These are phyloP conservation scores for Scedosporium boydii DNA, from an alignment of 2,329 filamentous ascomycete genomes.

Conservation along the genomic window DNA sequence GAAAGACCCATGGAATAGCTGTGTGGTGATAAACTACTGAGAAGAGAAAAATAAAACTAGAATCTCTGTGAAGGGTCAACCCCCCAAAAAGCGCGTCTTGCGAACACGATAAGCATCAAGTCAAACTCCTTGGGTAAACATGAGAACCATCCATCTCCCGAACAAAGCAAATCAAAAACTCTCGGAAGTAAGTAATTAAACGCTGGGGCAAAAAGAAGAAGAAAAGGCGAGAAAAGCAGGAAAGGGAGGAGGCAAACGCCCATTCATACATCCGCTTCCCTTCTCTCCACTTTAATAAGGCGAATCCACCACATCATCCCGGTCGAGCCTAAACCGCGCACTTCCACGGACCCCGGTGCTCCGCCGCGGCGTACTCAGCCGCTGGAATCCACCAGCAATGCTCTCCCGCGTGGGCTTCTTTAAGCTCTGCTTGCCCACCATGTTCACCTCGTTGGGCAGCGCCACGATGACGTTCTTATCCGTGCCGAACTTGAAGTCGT, in stretches of 20 bases:
- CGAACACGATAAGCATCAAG: neutral
- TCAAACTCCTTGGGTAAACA: neutral
- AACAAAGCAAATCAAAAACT: neutral
- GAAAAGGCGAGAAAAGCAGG: conserved; percentile 7
- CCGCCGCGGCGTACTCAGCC: conserved; percentile 29
- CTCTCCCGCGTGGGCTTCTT: conserved; percentile 87
- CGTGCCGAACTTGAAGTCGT: conserved; percentile 95
- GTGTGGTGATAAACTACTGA: neutral
- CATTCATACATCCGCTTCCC: neutral
- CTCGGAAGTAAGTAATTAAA: too few relatives aligned
- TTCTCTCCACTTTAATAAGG: conserved; percentile 35
- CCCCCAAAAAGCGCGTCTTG: neutral
- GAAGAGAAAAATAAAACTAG: neutral
- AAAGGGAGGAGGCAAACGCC: conserved; percentile 7
- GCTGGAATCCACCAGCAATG: conserved; percentile 56
- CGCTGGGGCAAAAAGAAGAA: too few relatives aligned
- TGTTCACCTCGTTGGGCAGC: conserved; percentile 93
- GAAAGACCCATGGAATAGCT: neutral
- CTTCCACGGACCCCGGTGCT: conserved; percentile 42
- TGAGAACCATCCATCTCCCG: neutral
- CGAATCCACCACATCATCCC: conserved; percentile 75
- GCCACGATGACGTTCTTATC: conserved; percentile 99
- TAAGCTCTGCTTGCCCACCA: conserved; percentile 80
- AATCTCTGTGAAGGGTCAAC: neutral
- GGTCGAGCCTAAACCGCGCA: conserved; percentile 62